These are phyloP conservation scores for Sphagnum fallax DNA, from an alignment of 228 moss, liverwort and hornwort species.

Conservation along the genomic window DNA sequence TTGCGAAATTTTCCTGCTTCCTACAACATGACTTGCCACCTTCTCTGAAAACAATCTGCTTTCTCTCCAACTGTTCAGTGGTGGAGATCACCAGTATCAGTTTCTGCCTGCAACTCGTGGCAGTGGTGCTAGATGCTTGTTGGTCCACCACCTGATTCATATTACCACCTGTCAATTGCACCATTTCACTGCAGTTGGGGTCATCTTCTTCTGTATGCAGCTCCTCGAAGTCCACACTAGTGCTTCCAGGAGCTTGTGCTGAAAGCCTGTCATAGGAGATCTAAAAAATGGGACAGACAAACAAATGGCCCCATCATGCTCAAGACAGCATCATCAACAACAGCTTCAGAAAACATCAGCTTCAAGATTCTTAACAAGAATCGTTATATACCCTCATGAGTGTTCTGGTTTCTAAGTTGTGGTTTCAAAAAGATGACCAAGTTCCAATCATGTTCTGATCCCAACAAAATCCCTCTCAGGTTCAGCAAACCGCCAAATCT, in stretches of 20 bases:
- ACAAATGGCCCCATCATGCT: too few species aligned
- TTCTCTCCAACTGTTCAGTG: constrained; percentile 21
- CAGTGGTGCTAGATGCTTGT: neutral
- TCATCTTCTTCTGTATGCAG: constrained; percentile 11
- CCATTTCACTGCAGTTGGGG: neutral
- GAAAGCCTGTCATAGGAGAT: constrained; percentile 39
- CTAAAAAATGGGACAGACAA: constrained; percentile 4
- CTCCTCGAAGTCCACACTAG: constrained; percentile 5
- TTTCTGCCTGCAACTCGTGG: constrained; percentile 24
- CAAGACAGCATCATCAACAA: too few species aligned
- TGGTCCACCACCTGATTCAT: neutral
- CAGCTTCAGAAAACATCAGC: too few species aligned
- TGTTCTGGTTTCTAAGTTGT: too few species aligned
- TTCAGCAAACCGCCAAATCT: too few species aligned
- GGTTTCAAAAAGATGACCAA: too few species aligned
- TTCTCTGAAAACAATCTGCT: constrained; percentile 15
- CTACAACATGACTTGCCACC: neutral
- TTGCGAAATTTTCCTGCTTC: neutral
- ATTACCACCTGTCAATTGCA: neutral
- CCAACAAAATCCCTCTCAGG: too few species aligned
- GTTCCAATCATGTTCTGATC: too few species aligned
- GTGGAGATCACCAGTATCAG: constrained; percentile 36
- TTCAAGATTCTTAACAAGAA: too few species aligned
- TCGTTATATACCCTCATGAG: too few species aligned
- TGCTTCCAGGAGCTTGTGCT: constrained; percentile 1